Conservation (phyloP, 805 yeast genomes). For the Sugiyamaella smithiae region DNA sequence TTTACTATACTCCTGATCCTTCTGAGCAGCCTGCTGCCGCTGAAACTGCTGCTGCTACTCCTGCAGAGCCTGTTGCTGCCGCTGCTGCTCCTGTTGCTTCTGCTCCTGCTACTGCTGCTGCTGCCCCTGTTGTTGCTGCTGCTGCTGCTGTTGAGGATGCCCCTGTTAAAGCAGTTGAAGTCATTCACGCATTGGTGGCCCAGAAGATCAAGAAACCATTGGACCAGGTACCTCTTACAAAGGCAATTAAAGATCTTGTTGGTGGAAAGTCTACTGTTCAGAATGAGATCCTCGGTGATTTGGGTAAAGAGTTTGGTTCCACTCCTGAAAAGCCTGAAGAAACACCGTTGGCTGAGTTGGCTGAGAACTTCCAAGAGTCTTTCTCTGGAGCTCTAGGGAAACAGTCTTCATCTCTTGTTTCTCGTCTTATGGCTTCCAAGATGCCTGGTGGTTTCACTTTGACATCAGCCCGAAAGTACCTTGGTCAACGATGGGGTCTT, state of each 20-base stretch:
- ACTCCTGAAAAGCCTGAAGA: conserved; percentile 99
- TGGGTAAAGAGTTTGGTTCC: conserved; percentile 96
- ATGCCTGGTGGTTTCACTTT: conserved; percentile 99
- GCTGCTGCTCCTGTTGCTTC: conserved; percentile 56
- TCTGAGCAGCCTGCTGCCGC: conserved; percentile 34
- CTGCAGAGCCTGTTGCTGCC: conserved; percentile 50
- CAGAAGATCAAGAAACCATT: conserved; percentile 91
- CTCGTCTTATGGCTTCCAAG: conserved; percentile 90
- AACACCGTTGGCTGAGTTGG: conserved; percentile 91
- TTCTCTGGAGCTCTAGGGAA: conserved; percentile 90
- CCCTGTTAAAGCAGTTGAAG: conserved; percentile 79
- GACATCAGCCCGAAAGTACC: conserved; percentile 86
- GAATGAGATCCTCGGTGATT: conserved; percentile 96
- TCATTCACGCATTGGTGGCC: conserved; percentile 88
- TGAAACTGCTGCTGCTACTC: conserved; percentile 32
- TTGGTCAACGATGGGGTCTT: conserved; percentile 89
- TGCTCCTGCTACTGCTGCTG: conserved; percentile 57
- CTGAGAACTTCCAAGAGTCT: conserved; percentile 90
- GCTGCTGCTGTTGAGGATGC: conserved; percentile 84
- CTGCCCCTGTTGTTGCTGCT: conserved; percentile 74
- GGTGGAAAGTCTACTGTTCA: conserved; percentile 99
- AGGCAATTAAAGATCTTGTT: conserved; percentile 94
- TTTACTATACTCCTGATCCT: conserved; percentile 73
- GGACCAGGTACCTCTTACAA: conserved; percentile 80
- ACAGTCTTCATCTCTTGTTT: conserved; percentile 82